Evolutionary conservation across 441 rosid species (phyloP), one percentile per base, ranked within the genome.

Genomic region (Gossypium schwendimanii): DNA sequence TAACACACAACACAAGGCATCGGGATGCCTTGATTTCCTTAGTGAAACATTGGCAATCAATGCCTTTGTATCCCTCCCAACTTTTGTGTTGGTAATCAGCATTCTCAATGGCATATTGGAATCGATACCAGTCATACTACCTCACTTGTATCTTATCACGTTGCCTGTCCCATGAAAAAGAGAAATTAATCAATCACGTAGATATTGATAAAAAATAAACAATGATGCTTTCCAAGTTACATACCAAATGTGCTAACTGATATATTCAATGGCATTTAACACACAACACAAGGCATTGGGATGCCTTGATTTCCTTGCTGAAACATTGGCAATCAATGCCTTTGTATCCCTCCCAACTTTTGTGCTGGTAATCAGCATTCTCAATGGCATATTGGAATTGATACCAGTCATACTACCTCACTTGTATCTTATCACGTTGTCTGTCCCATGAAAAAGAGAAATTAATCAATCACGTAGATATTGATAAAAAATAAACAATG

Each of bases 161-260:
- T 88, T 89, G 36, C 97, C 99, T 93, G 91, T 76, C 31, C 59
- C 50, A 73, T 4, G 54, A 72, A 64, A 64, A 57, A 31, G 24
- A 12, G 18, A 24, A 52, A 31, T 4, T 15, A 26, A 28, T 47
- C 10, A 2, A 24, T n/a, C 44, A 26, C 24, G 15, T 66, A 24
- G 44, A 47, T 9, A 66, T 47, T 8, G 23, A 66, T 28, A 1
- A 23, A 47, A 15, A 60, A 36, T 36, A 61, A 31, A 15, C 1
- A 61, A 15, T 31, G 45, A 31, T 33, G 65, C 21, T 31, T 61
- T 9, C 26, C 21, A 55, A 78, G 66, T 58, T 67, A 75, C 93
- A 71, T 86, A 94, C 99, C 99, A 28, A 84, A 91, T 76, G 94
- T 80, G 87, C 99, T 92, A 77, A 92, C 97, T n/a, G 97, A 88